Percentiles rank a stretch among this genome's conserved stretches.
These are phyloP conservation scores for Penicillium canariense DNA, from an alignment of 495 filamentous ascomycete genomes.

Conservation along the genomic window DNA sequence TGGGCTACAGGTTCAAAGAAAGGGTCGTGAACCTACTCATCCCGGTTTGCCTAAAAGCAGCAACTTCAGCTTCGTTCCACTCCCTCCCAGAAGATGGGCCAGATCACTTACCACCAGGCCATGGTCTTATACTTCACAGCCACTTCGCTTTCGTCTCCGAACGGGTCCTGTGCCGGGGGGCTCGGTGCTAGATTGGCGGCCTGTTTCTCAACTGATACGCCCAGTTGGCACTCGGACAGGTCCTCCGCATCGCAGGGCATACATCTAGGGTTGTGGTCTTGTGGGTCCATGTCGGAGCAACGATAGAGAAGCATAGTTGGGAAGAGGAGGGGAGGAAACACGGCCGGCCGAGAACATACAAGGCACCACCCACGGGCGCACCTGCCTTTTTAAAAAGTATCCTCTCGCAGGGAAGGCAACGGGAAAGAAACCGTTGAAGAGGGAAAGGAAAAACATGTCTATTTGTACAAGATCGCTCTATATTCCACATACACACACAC, in stretches of 20 bases:
- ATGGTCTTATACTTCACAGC: conserved; percentile 36
- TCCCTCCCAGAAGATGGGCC: neutral
- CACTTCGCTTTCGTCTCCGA: conserved; percentile 31
- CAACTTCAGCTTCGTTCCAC: neutral
- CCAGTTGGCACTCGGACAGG: neutral
- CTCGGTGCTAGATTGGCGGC: neutral
- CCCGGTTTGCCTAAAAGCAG: conserved; percentile 31
- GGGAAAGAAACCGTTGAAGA: conserved; percentile 17
- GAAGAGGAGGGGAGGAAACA: neutral
- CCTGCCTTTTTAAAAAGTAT: neutral
- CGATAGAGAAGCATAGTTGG: neutral
- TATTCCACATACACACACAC: conserved; percentile 23
- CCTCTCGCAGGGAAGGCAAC: neutral
- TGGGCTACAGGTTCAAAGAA: neutral
- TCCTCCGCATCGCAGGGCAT: neutral
- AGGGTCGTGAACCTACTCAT: conserved; percentile 22
- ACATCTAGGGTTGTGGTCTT: neutral
- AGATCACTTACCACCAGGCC: conserved; percentile 37
- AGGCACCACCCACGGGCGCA: neutral
- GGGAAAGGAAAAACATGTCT: conserved; percentile 13
- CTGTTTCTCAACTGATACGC: neutral
- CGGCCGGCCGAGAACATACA: too few species aligned
- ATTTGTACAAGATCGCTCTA: conserved; percentile 38
- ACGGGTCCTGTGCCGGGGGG: conserved; percentile 25
- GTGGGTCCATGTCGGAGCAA: neutral